Base-by-base conservation (phyloP, 1,139 yeast genomes). In the Geotrichum fermentans region DNA sequence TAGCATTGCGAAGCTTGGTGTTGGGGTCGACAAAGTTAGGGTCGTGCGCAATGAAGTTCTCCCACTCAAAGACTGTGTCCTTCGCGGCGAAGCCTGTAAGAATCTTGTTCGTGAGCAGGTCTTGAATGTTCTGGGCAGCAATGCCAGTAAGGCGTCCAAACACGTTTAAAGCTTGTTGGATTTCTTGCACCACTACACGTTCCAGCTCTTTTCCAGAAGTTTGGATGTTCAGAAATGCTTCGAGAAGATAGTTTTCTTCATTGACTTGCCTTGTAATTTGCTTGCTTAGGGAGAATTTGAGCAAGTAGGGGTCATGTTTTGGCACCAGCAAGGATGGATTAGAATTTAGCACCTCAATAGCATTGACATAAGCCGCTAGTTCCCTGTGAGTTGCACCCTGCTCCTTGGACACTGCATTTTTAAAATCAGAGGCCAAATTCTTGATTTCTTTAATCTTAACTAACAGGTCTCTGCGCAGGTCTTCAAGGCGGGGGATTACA, bases 11-110 rank as follows among this genome's bases (percentile, higher is more conserved):
- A 60, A 83, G 75, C 47, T 89, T 87, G 50, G 84, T 71, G 43
- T 76, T 73, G 42, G 88, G 80, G 60, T 86, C 89, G 55, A 90
- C 82, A 63, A 90, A 88, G 56, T 85, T 83, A 48, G 80, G 72
- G 66, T 89, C 89, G 53, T 83, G 77, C 21, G 79, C 69, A 49
- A 89, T 78, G 57, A 88, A 92, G 26, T 85, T 77, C 55, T 85
- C 89, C 97, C 97, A 92, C 70, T 92, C 98, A 62, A 80, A 79
- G 29, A 79, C 74, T 10, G 95, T 80, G 55, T 85, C 92, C 61
- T 84, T 82, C 38, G 84, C 75, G 53, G 87, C 77, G 57, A 88
- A 82, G 1, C 96, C 95, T 46, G 76, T 68, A 58, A 82, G 80
- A 51, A 89, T 68, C 63, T 79, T 82, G 8, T 87, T 81, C 36